Percentiles rank a stretch among this genome's conserved stretches.
These are phyloP conservation scores for Taphrina sp. DNA, from an alignment of 1,139 yeast genomes.

Conservation along the genomic window DNA sequence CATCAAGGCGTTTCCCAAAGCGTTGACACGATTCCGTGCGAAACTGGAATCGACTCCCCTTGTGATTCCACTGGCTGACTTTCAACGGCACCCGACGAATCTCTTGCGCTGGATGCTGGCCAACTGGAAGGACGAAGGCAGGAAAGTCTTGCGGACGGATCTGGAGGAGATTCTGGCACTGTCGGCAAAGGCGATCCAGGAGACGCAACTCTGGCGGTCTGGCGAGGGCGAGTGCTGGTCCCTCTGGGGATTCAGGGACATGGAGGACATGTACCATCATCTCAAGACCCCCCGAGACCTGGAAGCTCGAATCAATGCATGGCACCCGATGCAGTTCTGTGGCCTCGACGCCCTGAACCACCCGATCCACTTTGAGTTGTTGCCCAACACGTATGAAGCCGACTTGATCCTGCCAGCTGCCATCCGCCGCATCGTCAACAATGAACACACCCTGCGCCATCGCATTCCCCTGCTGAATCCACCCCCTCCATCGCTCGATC, in stretches of 20 bases:
- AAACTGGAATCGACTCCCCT: neutral
- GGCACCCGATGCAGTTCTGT: constrained; percentile 21
- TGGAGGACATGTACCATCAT: constrained; percentile 25
- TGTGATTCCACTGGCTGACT: constrained; percentile 19
- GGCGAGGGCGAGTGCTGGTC: constrained; percentile 27
- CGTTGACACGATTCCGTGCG: constrained; percentile 13
- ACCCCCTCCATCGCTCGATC: constrained; percentile 6
- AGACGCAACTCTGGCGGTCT: constrained; percentile 21
- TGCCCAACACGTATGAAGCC: constrained; percentile 17
- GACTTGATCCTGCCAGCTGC: constrained; percentile 4
- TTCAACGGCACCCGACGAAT: constrained; percentile 26
- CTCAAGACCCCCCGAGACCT: constrained; percentile 12
- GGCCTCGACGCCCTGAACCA: constrained; percentile 12
- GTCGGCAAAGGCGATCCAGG: constrained; percentile 2
- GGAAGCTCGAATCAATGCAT: constrained; percentile 4
- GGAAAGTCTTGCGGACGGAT: neutral
- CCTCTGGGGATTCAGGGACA: constrained; percentile 21
- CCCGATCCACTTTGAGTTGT: constrained; percentile 22
- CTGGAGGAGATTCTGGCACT: constrained; percentile 10
- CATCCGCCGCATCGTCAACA: constrained; percentile 24
- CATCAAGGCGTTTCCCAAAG: constrained; percentile 5
- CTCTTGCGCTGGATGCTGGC: constrained; percentile 23
- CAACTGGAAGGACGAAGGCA: constrained; percentile 23
- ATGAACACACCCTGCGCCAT: constrained; percentile 24
- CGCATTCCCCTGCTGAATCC: constrained; percentile 18